Conservation (phyloP, 257 asterid species). For the Pogostemon cablin region DNA sequence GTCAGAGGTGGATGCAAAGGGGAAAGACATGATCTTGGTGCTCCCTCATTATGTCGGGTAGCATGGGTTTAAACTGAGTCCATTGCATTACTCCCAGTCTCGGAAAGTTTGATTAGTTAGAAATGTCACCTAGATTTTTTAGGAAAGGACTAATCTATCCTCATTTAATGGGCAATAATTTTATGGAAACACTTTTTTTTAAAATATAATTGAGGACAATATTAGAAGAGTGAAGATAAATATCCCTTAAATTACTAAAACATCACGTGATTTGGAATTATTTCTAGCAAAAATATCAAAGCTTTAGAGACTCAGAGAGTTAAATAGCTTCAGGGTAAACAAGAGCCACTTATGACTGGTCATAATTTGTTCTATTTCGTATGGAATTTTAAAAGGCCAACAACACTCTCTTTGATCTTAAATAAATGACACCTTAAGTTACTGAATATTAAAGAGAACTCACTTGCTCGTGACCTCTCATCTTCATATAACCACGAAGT, state of each 20-base stretch:
- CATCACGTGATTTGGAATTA: no score
- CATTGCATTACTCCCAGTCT: no score
- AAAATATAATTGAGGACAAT: no score
- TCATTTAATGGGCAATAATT: no score
- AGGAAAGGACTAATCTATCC: no score
- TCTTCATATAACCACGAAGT: slow-evolving; percentile 65
- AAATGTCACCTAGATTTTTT: no score
- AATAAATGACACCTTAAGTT: neutral
- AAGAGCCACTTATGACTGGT: slow-evolving; percentile 9
- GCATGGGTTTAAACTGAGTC: neutral
- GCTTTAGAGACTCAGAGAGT: no score
- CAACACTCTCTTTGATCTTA: slow-evolving; percentile 11
- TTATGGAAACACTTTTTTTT: no score
- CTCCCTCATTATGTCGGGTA: neutral
- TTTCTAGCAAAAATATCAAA: no score
- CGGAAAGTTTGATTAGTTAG: no score
- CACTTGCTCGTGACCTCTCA: slow-evolving; percentile 84
- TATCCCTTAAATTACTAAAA: no score
- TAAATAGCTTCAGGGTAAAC: neutral
- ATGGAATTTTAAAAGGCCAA: neutral
- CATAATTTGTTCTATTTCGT: neutral
- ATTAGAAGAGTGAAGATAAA: no score
- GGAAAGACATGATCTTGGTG: slow-evolving; percentile 19
- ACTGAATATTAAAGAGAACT: slow-evolving; percentile 29
- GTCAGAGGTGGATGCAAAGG: neutral